Base-by-base conservation (phyloP, 23 red algal species). In the Gracilaria caudata region DNA sequence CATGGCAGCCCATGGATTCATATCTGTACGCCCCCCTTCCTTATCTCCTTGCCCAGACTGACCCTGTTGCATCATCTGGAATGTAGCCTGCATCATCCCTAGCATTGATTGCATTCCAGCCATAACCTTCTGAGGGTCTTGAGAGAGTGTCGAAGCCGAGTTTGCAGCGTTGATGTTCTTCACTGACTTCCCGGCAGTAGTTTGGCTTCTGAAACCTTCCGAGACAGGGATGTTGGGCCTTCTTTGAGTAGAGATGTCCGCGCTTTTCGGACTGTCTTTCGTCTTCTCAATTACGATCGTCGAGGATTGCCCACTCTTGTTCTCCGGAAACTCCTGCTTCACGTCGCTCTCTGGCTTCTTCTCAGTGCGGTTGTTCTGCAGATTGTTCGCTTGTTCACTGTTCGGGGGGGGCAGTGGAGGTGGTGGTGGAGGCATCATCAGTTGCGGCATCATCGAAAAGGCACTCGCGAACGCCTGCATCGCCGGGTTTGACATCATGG, bases 361-460 rank as follows among this genome's bases (percentile, higher is more conserved):
- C 33, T 76, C 56, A 45, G 1, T 36, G 35, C 53, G 35, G 61
- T 14, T 30, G 32, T 30, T 66, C 11, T 66, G 61, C 29, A 17
- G 17, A 7, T 17, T 30, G 7, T 53, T 39, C 39, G 28, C 14
- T 20, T 49, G 4, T 29, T 11, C 11, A 73, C 45, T 34, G 10
- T 8, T 24, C 7, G 60, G 83, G 13, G 73, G 85, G 25, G 55
- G 72, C 51, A 72, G 68, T 21, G 51, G 85, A 23, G 85, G 71
- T 17, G 85, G 85, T 17, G 68, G 83, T n/a, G 64, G 83, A 55
- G 83, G 64, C 64, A 66, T 63, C 68, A 77, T 89, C 28, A 89
- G n/a, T 56, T 89, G 85, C n/a, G 85, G 85, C 85, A 89, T 89
- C 85, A 89, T 79, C 16, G 85, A 77, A 36, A 89, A 65, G 21